Conservation (phyloP, 371 early-diverging fungal species). For the Nematocida parisii region DNA sequence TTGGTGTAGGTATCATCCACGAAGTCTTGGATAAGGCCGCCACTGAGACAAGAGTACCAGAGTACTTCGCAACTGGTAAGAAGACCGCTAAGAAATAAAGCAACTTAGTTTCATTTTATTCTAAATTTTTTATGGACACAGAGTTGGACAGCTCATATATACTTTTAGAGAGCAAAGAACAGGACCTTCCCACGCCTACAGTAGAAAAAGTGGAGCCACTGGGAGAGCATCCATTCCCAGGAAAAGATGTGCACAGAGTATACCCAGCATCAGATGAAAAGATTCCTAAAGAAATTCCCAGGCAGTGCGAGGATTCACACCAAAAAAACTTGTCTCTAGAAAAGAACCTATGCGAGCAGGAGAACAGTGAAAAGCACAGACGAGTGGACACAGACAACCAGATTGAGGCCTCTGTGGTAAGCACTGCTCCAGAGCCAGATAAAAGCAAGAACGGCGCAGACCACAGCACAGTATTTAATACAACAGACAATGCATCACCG, state of each 20-base stretch:
- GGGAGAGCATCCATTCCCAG: too few relatives aligned
- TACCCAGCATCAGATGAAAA: neutral
- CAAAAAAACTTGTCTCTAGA: neutral
- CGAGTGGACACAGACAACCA: neutral
- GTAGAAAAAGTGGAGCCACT: neutral
- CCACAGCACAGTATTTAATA: neutral
- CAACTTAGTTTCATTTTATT: constrained; percentile 13
- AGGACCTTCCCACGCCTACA: neutral
- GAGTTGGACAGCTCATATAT: constrained; percentile 49
- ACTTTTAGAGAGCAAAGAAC: constrained; percentile 3
- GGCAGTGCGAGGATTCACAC: neutral
- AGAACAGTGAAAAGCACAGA: neutral
- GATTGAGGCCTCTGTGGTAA: neutral
- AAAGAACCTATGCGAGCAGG: neutral
- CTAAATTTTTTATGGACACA: constrained; percentile 42
- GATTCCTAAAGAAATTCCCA: too few relatives aligned
- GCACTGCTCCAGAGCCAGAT: neutral
- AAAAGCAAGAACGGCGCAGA: neutral
- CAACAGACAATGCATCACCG: neutral
- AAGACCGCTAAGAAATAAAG: constrained; percentile 44
- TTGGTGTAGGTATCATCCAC: constrained; percentile 65
- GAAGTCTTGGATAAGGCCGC: constrained; percentile 51
- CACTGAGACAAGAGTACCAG: constrained; percentile 38
- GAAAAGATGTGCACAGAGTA: too few relatives aligned
- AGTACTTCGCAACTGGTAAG: constrained; percentile 49